Evolutionary conservation across 495 filamentous ascomycete genomes (phyloP).

Genomic region (Friedmanniomyces endolithicus): DNA sequence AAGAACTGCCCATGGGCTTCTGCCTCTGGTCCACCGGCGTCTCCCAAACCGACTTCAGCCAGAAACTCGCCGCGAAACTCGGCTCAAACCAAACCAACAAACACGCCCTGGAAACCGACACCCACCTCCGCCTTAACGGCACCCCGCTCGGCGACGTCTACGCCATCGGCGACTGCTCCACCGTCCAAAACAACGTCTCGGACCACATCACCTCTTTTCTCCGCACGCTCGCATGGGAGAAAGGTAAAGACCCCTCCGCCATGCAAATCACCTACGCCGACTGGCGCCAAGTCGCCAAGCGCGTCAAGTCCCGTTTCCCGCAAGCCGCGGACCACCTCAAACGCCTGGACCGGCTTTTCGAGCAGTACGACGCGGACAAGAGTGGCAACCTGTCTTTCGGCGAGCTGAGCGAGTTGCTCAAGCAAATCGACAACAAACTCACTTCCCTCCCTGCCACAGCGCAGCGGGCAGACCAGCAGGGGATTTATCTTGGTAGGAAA

Average conservation of each 20-base stretch:
- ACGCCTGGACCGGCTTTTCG: constrained; percentile 79
- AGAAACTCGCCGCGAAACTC: constrained; percentile 58
- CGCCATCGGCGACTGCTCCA: constrained; percentile 91
- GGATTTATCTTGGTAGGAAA: constrained; percentile 83
- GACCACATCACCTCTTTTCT: constrained; percentile 80
- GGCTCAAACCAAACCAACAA: constrained; percentile 67
- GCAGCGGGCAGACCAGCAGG: constrained; percentile 96
- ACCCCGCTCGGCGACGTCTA: constrained; percentile 92
- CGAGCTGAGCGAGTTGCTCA: constrained; percentile 76
- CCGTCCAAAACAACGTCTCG: constrained; percentile 90
- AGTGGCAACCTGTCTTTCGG: constrained; percentile 86
- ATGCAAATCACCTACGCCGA: constrained; percentile 73
- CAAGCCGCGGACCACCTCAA: constrained; percentile 85
- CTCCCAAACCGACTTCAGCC: constrained; percentile 65
- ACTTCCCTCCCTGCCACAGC: constrained; percentile 46
- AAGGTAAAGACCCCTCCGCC: constrained; percentile 71
- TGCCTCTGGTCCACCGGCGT: constrained; percentile 98
- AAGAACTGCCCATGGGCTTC: constrained; percentile 92
- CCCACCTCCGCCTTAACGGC: constrained; percentile 82
- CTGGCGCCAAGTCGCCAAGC: constrained; percentile 71
- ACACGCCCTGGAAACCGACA: constrained; percentile 89
- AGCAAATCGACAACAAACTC: constrained; percentile 44
- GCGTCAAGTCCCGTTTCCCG: constrained; percentile 79
- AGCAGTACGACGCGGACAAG: constrained; percentile 82
- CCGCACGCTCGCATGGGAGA: constrained; percentile 82